Conservation (phyloP, 2,329 filamentous ascomycete species). For the Curvularia verruculosa region DNA sequence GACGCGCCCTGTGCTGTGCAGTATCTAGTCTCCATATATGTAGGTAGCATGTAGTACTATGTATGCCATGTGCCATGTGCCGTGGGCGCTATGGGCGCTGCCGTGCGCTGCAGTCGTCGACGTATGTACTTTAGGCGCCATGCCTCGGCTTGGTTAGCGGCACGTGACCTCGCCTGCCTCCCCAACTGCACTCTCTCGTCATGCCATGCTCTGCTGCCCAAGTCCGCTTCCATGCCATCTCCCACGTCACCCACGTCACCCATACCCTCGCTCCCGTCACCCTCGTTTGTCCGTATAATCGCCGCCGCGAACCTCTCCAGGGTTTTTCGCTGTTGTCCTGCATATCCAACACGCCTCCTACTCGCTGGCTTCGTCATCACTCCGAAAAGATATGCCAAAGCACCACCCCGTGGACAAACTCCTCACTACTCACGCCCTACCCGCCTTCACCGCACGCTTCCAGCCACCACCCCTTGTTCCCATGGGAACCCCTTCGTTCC, state of each 20-base stretch:
- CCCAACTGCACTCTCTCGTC: slow-evolving; percentile 1
- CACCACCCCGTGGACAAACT: too few relatives aligned
- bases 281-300: neutral
- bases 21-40: too few relatives aligned
- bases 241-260: slow-evolving; percentile 1
- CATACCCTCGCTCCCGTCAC: neutral
- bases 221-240: slow-evolving; percentile 5
- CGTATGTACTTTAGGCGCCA: too few relatives aligned
- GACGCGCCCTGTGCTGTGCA: too few relatives aligned
- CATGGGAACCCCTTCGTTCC: slow-evolving; percentile 1
- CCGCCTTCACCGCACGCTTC: slow-evolving; percentile 20
- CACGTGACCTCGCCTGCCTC: slow-evolving; percentile 33
- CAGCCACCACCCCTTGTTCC: neutral
- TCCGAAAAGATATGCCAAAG: slow-evolving; percentile 4
- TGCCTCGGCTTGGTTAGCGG: neutral
- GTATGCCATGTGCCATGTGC: too few relatives aligned
- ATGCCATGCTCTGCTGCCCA: slow-evolving; percentile 21
- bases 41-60: too few relatives aligned
- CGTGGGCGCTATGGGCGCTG: too few relatives aligned
- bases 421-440: slow-evolving; percentile 3
- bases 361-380: neutral
- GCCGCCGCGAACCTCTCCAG: slow-evolving; percentile 5
- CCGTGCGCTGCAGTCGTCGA: too few relatives aligned
- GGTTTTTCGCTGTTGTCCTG: slow-evolving; percentile 4
- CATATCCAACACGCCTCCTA: neutral